Evolutionary conservation across 1,284 basidiomycete species (phyloP), one percentile per base, ranked within the genome.

Genomic region (Cryptococcus jaspeensis): DNA sequence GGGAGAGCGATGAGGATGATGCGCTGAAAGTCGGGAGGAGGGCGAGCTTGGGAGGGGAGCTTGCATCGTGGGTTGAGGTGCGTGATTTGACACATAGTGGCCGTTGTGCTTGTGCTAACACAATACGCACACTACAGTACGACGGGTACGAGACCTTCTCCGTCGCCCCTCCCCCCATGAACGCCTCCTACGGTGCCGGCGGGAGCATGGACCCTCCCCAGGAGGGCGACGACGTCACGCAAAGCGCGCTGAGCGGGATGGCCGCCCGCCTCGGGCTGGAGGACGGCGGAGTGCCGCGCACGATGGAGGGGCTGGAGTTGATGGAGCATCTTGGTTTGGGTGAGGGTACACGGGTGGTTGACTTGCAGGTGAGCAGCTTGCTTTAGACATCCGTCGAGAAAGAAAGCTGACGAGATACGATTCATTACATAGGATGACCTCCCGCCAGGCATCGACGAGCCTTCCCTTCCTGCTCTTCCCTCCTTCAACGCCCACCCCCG

Each of bases 91-190:
- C 18, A 51, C 28, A n/a, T 45, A 35, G 36, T 12, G 8, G 23
- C 32, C 39, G 35, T 25, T 35, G 23, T 13, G 32, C 16, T 46
- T 7, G 38, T 25, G n/a, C 56, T 38, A 25, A 48, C 2, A 11
- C 16, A 4, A n/a, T 20, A 38, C 22, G 28, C 47, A 16, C 46
- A 44, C 15, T 48, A 8, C 23, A 79, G 69, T 76, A 75, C 50
- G 78, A 79, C 57, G 78, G 78, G 1, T 79, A 78, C 58, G 78
- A 79, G 56, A 74, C 71, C 2, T 79, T 79, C 56, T 75, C 73
- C 2, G 62, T 72, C 5, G 70, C 74, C 1, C 77, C 78, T 6
- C 78, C 78, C 5, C 63, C 70, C 1, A 67, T 71, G 3, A 57
- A 67, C 2, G 74, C 68, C 8, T 73, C 71, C 6, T 71, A 71